Evolutionary conservation across 1,284 basidiomycete genomes (phyloP).

Genomic region (Ustilago cynodontis): DNA sequence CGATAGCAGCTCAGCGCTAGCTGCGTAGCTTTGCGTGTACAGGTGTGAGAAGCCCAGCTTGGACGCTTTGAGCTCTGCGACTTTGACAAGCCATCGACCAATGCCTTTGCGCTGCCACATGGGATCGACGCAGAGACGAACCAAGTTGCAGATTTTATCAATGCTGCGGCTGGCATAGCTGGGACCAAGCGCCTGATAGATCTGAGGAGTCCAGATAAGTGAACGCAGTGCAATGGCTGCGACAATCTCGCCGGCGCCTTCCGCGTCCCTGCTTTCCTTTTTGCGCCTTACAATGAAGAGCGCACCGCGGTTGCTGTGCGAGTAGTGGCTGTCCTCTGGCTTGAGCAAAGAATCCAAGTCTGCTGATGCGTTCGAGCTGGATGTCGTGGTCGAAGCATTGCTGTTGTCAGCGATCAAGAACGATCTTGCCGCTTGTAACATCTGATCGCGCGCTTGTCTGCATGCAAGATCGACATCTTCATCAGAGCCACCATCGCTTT

Average conservation of each 20-base stretch:
- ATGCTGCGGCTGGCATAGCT: slow-evolving; percentile 52
- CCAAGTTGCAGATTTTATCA: slow-evolving; percentile 44
- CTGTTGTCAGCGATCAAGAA: slow-evolving; percentile 12
- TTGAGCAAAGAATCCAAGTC: slow-evolving; percentile 41
- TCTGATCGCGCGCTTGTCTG: slow-evolving; percentile 11
- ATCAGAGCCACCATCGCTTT: slow-evolving; percentile 31
- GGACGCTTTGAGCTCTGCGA: slow-evolving; percentile 42
- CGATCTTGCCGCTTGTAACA: slow-evolving; percentile 18
- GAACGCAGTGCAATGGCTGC: slow-evolving; percentile 47
- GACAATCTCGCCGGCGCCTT: slow-evolving; percentile 11
- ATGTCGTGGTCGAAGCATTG: not conserved
- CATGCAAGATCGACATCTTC: slow-evolving; percentile 15
- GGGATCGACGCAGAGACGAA: slow-evolving; percentile 34
- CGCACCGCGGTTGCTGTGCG: slow-evolving; percentile 44
- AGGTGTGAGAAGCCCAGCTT: slow-evolving; percentile 46
- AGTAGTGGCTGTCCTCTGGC: slow-evolving; percentile 46
- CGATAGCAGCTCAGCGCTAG: slow-evolving; percentile 16
- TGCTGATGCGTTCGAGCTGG: not conserved
- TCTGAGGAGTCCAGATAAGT: slow-evolving; percentile 50
- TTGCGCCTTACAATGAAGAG: slow-evolving; percentile 33
- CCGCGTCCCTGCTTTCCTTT: not conserved
- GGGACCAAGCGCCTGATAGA: slow-evolving; percentile 45
- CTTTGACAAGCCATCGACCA: slow-evolving; percentile 44
- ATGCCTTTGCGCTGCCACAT: slow-evolving; percentile 38
- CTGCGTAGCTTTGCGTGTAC: slow-evolving; percentile 33